Percentiles rank a stretch among this genome's conserved stretches.
phyloP scores from a whole-genome alignment of 2,329 filamentous ascomycete species.

The Byssochlamys sp. region DNA sequence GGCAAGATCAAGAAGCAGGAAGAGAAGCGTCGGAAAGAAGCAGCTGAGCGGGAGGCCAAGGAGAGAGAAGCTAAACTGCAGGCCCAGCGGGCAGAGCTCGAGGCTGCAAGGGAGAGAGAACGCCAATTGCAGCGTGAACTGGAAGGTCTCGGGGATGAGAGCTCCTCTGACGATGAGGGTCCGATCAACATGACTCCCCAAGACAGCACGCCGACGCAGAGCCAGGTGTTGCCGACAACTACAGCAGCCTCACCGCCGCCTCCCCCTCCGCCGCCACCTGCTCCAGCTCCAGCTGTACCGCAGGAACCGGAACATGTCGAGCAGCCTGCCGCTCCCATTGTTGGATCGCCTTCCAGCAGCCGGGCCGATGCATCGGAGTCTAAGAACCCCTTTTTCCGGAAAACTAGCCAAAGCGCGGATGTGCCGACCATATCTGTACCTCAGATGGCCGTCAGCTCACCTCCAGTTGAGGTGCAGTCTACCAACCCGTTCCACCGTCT shows the following conservation, averaged over 20 bases:
- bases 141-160: slow-evolving; percentile 65
- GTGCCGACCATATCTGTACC: slow-evolving; percentile 36
- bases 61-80: slow-evolving; percentile 79
- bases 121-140: slow-evolving; percentile 80
- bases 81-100: slow-evolving; percentile 79
- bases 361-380: slow-evolving; percentile 61
- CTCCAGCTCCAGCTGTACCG: slow-evolving; percentile 14
- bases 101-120: slow-evolving; percentile 81
- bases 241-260: slow-evolving; percentile 20
- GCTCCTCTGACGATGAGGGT: slow-evolving; percentile 72
- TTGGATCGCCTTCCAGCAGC: slow-evolving; percentile 41
- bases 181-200: slow-evolving; percentile 59
- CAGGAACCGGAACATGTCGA: slow-evolving; percentile 45
- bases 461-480: slow-evolving; percentile 50
- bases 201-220: slow-evolving; percentile 50
- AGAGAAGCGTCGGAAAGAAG: slow-evolving; percentile 86
- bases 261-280: slow-evolving; percentile 17
- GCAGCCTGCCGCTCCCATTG: slow-evolving; percentile 39
- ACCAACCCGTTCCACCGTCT: slow-evolving; percentile 95
- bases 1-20: slow-evolving; percentile 94
- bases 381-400: slow-evolving; percentile 90
- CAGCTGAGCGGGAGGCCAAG: slow-evolving; percentile 72
- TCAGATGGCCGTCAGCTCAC: slow-evolving; percentile 27
- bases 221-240: slow-evolving; percentile 41
- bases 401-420: slow-evolving; percentile 62